Conservation (phyloP, 768 basidiomycete species). For the Mycena rosella region DNA sequence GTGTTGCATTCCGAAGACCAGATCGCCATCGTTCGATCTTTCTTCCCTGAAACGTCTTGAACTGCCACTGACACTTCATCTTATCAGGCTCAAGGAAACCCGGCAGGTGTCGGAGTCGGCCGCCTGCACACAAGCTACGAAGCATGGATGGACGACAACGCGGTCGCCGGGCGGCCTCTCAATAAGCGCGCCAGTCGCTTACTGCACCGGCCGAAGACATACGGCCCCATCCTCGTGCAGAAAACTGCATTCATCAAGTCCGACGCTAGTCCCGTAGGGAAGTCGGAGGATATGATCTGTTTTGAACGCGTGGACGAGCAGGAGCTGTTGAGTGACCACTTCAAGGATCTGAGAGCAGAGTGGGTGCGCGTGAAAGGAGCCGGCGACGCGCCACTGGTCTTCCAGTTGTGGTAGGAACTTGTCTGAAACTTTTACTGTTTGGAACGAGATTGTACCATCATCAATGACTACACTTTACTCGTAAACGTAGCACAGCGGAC, state of each 20-base stretch:
- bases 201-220: slow-evolving; percentile 22
- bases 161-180: slow-evolving; percentile 15
- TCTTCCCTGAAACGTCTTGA: background rate
- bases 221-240: slow-evolving; percentile 36
- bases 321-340: slow-evolving; percentile 35
- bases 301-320: slow-evolving; percentile 32
- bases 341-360: slow-evolving; percentile 30
- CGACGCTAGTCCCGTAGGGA: background rate
- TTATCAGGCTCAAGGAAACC: slow-evolving; percentile 34
- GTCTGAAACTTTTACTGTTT: too few relatives aligned
- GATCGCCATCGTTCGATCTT: slow-evolving; percentile 33
- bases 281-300: slow-evolving; percentile 33
- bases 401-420: too few relatives aligned
- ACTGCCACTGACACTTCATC: background rate
- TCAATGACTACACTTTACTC: slow-evolving; percentile 34
- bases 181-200: slow-evolving; percentile 32
- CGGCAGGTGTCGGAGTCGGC: slow-evolving; percentile 36
- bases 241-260: slow-evolving; percentile 36
- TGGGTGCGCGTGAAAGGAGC: slow-evolving; percentile 14
- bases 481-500: slow-evolving; percentile 52
- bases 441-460: too few relatives aligned
- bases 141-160: slow-evolving; percentile 35
- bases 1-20: slow-evolving; percentile 39
- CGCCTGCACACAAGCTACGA: slow-evolving; percentile 41
- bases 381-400: background rate